A percentile compares a stretch with the other conserved stretches of the same genome.
phyloP scores from a whole-genome alignment of 2,329 filamentous ascomycete species.

The Talaromyces marneffei region DNA sequence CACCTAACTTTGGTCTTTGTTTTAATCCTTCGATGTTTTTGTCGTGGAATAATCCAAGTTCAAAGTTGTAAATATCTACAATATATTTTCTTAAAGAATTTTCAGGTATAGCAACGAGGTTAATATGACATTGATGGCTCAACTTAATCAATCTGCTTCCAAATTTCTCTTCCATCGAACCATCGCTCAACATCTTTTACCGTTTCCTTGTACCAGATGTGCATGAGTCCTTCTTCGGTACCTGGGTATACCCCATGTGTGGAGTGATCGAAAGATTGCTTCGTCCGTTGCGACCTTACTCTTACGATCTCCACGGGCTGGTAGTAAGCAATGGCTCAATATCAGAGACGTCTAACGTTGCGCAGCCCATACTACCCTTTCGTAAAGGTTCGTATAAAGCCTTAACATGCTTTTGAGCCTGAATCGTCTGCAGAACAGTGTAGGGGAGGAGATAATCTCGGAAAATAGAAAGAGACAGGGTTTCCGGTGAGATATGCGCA shows the following conservation, averaged over 20 bases:
- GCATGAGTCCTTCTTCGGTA: constrained; percentile 54
- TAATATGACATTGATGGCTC: neutral
- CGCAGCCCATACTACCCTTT: constrained; percentile 51
- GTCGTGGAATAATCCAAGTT: neutral
- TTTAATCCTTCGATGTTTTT: neutral
- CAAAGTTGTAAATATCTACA: no score
- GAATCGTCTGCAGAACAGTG: constrained; percentile 34
- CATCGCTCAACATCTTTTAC: constrained; percentile 58
- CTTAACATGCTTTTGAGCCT: constrained; percentile 36
- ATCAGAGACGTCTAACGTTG: constrained; percentile 67
- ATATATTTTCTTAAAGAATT: no score
- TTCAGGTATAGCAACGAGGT: neutral
- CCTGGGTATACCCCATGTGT: constrained; percentile 67
- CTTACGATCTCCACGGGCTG: constrained; percentile 52
- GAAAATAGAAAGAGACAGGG: neutral
- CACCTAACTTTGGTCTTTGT: neutral
- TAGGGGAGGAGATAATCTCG: neutral
- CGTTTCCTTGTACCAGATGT: constrained; percentile 58
- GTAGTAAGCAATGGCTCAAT: constrained; percentile 45
- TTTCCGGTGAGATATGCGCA: constrained; percentile 40
- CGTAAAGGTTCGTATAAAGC: constrained; percentile 58
- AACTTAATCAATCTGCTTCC: constrained; percentile 1
- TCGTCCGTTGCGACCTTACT: constrained; percentile 55
- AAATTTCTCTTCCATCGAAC: constrained; percentile 47
- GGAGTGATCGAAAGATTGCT: constrained; percentile 60